phyloP scores from a whole-genome alignment of 495 filamentous ascomycete species.

The Trichodelitschia bisporula region DNA sequence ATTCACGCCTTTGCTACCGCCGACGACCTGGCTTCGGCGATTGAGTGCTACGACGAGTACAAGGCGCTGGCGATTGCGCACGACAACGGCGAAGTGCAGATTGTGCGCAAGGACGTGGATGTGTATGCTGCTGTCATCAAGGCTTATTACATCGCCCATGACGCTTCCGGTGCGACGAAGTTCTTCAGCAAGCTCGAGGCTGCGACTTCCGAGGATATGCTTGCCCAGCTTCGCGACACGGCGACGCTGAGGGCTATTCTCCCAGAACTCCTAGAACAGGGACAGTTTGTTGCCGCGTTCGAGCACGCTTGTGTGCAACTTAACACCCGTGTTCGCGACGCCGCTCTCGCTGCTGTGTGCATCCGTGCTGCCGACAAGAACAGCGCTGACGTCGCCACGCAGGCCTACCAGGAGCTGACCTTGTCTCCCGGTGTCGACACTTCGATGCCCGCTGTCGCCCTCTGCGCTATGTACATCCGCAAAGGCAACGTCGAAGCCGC shows the following conservation, averaged over 20 bases:
- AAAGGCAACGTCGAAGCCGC: constrained; percentile 51
- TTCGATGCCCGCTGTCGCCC: constrained; percentile 45
- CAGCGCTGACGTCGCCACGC: constrained; percentile 38
- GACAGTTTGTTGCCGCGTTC: constrained; percentile 41
- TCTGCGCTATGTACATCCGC: constrained; percentile 67
- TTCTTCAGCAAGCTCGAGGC: constrained; percentile 58
- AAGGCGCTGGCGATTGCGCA: constrained; percentile 56
- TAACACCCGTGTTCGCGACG: constrained; percentile 21
- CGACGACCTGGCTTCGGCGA: constrained; percentile 64
- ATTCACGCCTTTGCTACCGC: constrained; percentile 68
- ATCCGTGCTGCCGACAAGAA: constrained; percentile 58
- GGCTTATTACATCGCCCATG: constrained; percentile 59
- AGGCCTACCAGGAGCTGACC: constrained; percentile 32
- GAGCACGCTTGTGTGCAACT: constrained; percentile 27
- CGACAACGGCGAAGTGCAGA: constrained; percentile 45
- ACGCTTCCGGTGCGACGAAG: constrained; percentile 47
- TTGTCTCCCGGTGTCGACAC: constrained; percentile 22
- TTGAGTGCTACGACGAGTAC: constrained; percentile 91
- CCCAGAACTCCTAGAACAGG: constrained; percentile 35
- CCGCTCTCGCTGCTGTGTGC: constrained; percentile 32
- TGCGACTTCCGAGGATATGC: constrained; percentile 28
- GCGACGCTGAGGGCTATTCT: constrained; percentile 53
- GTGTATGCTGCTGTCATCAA: constrained; percentile 76
- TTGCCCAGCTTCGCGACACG: constrained; percentile 35
- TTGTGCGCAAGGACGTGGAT: constrained; percentile 50